These are phyloP conservation scores for Oenanthe javanica DNA, from an alignment of 140 eudicot genomes.

Conservation along the genomic window DNA sequence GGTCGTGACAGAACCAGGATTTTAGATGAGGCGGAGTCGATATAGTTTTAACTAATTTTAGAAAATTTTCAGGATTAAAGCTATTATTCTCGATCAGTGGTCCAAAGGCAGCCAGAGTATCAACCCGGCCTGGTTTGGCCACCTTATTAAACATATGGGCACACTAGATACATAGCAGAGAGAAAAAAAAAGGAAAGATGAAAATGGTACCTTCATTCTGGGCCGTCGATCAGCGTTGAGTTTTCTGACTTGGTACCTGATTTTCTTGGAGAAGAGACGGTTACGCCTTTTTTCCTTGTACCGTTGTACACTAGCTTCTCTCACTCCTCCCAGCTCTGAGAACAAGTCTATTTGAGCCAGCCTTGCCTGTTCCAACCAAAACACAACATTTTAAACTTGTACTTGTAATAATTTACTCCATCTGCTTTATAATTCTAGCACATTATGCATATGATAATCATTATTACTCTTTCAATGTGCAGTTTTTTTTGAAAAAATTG, in stretches of 20 bases:
- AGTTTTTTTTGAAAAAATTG: too few relatives aligned
- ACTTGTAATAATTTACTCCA: background rate
- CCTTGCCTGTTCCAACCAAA: conserved; percentile 46
- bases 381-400: background rate
- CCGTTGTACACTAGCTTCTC: conserved; percentile 57
- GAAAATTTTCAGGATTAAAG: too few relatives aligned
- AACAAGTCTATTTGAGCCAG: conserved; percentile 81
- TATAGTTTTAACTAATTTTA: too few relatives aligned
- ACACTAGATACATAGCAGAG: background rate
- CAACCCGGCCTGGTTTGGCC: too few relatives aligned
- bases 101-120: too few relatives aligned
- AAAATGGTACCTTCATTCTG: conserved; percentile 63
- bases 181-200: background rate
- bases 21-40: too few relatives aligned
- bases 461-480: background rate
- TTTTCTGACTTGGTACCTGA: conserved; percentile 52
- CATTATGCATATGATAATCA: background rate
- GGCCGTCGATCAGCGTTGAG: conserved; percentile 77
- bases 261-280: conserved; percentile 56
- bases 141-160: too few relatives aligned
- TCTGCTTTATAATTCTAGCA: background rate
- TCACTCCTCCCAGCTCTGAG: conserved; percentile 49
- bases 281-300: conserved; percentile 50
- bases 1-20: too few relatives aligned
- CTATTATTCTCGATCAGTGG: too few relatives aligned